Evolutionary conservation across 495 filamentous ascomycete genomes (phyloP), one percentile per base, ranked within the genome.

Genomic region (Neurospora intermedia): DNA sequence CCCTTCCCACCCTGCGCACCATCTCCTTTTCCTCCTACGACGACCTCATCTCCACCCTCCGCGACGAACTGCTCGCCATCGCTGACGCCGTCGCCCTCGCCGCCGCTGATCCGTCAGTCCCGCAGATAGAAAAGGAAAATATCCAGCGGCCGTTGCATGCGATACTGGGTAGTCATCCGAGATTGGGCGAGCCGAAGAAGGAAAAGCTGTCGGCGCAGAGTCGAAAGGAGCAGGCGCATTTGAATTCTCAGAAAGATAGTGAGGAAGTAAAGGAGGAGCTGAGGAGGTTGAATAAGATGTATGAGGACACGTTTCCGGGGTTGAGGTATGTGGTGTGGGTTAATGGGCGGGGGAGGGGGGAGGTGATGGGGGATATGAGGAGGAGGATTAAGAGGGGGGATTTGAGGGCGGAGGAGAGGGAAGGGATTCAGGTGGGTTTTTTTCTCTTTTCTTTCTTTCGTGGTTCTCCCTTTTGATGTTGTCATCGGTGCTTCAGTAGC

Each of bases 241-340:
- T 97, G 75, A 85, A 90, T 45, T 27, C 54, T 16, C 6, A 0
- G 23, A 77, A 77, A 35, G 31, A 35, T 35, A 35, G 31, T 35
- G 31, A 35, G 31, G 85, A 83, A 42, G 89, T 90, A 76, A 88
- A 83, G 15, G 85, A 87, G 72, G 83, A 87, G 75, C 83, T 94
- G 69, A 84, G 84, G 45, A 73, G 76, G 42, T 79, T 98, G 78
- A 99, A 99, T 80, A 82, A 82, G 5, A 88, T 92, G 81, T 99
- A 98, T 79, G 96, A 98, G 82, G 84, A 82, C 46, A 86, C 76
- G 62, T 99, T 96, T 82, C 93, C 93, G 9, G 92, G 95, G 5
- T 78, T 98, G 79, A 84, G 90, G 83, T 98, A 97, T 85, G 93
- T 98, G 86, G 89, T 93, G 9, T 99, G 96, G 82, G 96, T 98